Percentiles rank a stretch among this genome's conserved stretches.
Conservation (phyloP, 2,329 filamentous ascomycete species). For the Chlorencoelia australis region DNA sequence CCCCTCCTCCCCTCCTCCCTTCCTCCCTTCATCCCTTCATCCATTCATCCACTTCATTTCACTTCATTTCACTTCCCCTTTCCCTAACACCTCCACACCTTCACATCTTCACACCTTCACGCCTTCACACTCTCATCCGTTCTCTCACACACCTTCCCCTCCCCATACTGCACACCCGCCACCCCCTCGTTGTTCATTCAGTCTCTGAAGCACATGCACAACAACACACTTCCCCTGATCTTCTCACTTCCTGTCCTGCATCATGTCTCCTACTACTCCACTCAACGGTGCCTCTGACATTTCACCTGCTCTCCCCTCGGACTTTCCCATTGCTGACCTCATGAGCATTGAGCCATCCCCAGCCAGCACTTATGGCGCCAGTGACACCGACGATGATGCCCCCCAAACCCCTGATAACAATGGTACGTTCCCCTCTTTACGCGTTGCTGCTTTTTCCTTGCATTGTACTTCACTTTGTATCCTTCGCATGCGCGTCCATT, state of each 20-base stretch:
- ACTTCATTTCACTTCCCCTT: not conserved
- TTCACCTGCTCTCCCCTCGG: not conserved
- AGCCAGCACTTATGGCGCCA: conserved; percentile 20
- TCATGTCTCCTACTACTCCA: conserved; percentile 8
- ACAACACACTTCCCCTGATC: not conserved
- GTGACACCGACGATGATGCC: conserved; percentile 13
- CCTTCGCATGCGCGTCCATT: not conserved
- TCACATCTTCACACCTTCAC: not conserved
- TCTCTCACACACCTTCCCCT: not conserved
- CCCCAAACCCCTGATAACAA: conserved; percentile 13
- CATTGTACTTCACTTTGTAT: not conserved
- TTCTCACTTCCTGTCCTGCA: not conserved
- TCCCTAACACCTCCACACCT: not conserved
- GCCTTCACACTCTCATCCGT: not conserved
- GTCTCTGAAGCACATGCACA: not conserved
- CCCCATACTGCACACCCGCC: not conserved
- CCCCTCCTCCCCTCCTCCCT: not conserved
- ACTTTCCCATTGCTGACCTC: not conserved
- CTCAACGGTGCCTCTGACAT: not conserved
- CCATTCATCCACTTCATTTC: not conserved
- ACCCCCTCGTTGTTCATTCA: not conserved
- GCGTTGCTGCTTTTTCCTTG: not conserved
- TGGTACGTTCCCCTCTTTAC: conserved; percentile 12
- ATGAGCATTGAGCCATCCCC: conserved; percentile 15
- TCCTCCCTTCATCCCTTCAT: not conserved